phyloP scores from a whole-genome alignment of 2,329 filamentous ascomycete species.

The Monilinia fructigena region DNA sequence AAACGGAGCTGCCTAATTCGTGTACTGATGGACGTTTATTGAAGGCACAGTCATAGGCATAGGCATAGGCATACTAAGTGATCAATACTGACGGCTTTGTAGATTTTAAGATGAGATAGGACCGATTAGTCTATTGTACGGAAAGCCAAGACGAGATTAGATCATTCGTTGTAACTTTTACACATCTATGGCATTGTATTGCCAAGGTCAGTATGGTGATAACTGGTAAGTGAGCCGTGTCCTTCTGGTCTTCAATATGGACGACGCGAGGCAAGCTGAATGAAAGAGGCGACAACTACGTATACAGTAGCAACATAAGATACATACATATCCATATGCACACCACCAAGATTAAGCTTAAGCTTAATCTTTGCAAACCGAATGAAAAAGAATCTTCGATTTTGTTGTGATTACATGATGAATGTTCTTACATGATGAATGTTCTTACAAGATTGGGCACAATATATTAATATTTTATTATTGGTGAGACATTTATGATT shows the following conservation, averaged over 20 bases:
- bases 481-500: conserved; percentile 13
- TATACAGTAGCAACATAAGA: background rate
- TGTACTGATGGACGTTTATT: conserved; percentile 7
- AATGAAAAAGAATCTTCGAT: background rate
- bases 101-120: conserved; percentile 15
- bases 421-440: background rate
- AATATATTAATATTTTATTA: background rate
- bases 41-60: background rate
- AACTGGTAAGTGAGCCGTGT: background rate
- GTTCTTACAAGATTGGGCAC: background rate
- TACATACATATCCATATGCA: background rate
- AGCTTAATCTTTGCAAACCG: conserved; percentile 3
- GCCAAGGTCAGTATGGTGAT: background rate
- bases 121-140: conserved; percentile 16
- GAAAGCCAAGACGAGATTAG: conserved; percentile 8
- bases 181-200: background rate
- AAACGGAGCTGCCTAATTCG: conserved; percentile 16
- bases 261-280: conserved; percentile 14
- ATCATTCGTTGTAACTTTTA: background rate
- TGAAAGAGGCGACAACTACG: conserved; percentile 3
- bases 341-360: background rate
- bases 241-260: no score
- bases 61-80: background rate
- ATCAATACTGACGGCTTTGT: background rate
- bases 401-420: background rate